These are phyloP conservation scores for Pseudonitzschia pungens DNA, from an alignment of 108 stramenopile genomes.

Conservation along the genomic window DNA sequence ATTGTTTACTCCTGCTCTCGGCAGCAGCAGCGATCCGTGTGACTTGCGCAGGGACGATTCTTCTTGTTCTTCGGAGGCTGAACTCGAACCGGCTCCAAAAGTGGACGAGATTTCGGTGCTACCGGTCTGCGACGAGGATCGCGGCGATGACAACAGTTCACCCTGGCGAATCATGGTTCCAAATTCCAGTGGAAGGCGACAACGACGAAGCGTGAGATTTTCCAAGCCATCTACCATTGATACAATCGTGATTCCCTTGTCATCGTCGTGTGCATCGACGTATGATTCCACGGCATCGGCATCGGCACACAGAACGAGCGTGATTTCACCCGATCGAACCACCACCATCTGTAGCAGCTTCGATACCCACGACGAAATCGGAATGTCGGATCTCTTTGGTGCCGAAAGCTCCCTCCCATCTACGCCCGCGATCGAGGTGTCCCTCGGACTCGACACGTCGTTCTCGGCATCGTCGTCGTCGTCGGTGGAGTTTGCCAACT, in stretches of 20 bases:
- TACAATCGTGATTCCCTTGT: background rate
- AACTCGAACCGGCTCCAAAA: background rate
- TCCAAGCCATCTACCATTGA: background rate
- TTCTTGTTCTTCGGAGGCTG: background rate
- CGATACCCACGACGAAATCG: background rate
- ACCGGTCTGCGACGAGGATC: constrained; percentile 4
- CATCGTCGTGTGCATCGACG: background rate
- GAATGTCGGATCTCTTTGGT: background rate
- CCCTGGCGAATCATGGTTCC: background rate
- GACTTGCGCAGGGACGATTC: too few species aligned
- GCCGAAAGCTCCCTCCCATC: background rate
- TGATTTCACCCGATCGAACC: background rate
- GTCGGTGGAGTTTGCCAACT: background rate
- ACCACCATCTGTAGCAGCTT: background rate
- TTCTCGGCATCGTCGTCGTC: background rate
- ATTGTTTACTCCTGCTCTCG: background rate
- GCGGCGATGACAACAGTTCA: background rate
- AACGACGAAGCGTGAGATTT: background rate
- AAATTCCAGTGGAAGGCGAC: background rate
- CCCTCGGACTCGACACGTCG: background rate
- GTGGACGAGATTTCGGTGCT: background rate
- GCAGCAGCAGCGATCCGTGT: too few species aligned
- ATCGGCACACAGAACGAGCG: background rate
- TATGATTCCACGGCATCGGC: background rate
- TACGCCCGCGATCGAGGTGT: background rate